A percentile compares a stretch with the other conserved stretches of the same genome.
phyloP scores from a whole-genome alignment of 352 stramenopile genomes.

The Halophytophthora batemanensis region DNA sequence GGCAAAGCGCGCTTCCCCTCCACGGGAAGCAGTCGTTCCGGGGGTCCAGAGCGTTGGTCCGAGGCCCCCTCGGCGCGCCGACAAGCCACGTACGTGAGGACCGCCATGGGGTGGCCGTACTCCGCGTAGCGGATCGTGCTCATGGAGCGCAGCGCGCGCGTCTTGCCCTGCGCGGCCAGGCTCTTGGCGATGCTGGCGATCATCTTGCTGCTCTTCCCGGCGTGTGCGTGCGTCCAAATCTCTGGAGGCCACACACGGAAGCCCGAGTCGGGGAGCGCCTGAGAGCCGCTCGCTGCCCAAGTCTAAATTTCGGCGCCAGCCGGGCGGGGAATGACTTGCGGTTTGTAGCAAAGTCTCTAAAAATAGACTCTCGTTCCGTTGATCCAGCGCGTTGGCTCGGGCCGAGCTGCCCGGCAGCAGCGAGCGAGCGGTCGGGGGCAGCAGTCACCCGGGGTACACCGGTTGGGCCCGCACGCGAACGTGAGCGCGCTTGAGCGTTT shows the following conservation, averaged over 20 bases:
- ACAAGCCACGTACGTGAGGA: slow-evolving; percentile 46
- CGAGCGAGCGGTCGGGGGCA: no score
- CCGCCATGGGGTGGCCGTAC: slow-evolving; percentile 63
- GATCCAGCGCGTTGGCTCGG: slow-evolving; percentile 5
- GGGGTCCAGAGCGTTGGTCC: neutral
- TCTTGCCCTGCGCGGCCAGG: slow-evolving; percentile 32
- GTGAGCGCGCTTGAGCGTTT: no score
- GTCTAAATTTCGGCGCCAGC: slow-evolving; percentile 2
- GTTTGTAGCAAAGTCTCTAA: slow-evolving; percentile 6
- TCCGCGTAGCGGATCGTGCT: slow-evolving; percentile 73
- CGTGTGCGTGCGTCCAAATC: slow-evolving; percentile 3
- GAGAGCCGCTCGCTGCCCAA: slow-evolving; percentile 13
- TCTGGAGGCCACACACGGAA: slow-evolving; percentile 6
- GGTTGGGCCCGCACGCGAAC: no score
- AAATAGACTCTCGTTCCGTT: slow-evolving; percentile 18
- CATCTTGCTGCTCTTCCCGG: slow-evolving; percentile 28
- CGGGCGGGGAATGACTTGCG: neutral
- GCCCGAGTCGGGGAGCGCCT: neutral
- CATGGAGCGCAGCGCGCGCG: slow-evolving; percentile 46
- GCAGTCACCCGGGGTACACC: no score
- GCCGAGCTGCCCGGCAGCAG: neutral
- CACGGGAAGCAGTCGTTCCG: neutral
- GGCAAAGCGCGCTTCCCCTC: neutral
- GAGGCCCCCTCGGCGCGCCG: neutral
- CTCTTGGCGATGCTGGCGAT: slow-evolving; percentile 61